Conservation (phyloP, 768 basidiomycete species). For the Suillus fuscotomentosus region DNA sequence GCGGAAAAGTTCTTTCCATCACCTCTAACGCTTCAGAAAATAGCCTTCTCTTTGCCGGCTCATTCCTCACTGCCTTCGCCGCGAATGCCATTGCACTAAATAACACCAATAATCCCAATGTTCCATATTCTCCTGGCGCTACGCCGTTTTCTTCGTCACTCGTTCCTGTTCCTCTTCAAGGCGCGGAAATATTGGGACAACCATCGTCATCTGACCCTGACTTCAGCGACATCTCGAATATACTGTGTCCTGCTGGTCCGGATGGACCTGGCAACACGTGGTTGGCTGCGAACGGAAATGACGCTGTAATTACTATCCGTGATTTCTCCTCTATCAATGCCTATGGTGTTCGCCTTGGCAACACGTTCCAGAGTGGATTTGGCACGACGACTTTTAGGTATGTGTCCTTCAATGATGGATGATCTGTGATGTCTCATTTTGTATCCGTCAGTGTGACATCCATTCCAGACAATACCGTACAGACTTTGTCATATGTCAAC, state of each 20-base stretch:
- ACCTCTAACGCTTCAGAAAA: constrained; percentile 64
- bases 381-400: constrained; percentile 91
- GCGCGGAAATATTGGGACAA: constrained; percentile 55
- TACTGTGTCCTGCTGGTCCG: constrained; percentile 84
- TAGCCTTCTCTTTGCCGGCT: constrained; percentile 86
- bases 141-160: constrained; percentile 88
- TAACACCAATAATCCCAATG: constrained; percentile 79
- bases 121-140: constrained; percentile 78
- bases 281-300: constrained; percentile 73
- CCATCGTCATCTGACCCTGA: constrained; percentile 60
- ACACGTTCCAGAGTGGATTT: constrained; percentile 79
- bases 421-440: constrained; percentile 13
- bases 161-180: constrained; percentile 71
- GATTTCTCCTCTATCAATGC: constrained; percentile 73
- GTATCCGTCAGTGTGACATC: constrained; percentile 65
- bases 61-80: constrained; percentile 75
- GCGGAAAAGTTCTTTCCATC: constrained; percentile 73
- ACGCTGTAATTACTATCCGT: constrained; percentile 73
- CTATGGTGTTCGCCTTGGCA: constrained; percentile 84
- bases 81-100: constrained; percentile 49
- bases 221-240: constrained; percentile 62
- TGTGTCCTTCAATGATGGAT: constrained; percentile 19
- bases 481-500: constrained; percentile 75
- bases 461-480: constrained; percentile 85
- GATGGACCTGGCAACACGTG: constrained; percentile 83